phyloP scores from a whole-genome alignment of 2,329 filamentous ascomycete species.

The Macrophomina phaseolina region DNA sequence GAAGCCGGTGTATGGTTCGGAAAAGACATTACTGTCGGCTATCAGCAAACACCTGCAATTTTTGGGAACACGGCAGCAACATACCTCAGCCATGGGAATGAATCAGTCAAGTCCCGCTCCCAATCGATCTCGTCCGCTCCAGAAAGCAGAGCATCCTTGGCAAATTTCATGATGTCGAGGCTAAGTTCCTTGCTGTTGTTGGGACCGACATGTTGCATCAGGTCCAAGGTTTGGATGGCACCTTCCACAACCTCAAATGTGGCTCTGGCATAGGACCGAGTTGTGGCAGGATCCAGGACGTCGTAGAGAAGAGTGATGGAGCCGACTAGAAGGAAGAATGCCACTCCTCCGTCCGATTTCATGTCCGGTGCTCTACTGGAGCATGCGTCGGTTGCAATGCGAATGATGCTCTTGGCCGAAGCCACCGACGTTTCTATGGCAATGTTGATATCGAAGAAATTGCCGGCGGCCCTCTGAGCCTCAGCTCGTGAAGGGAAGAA shows the following conservation, averaged over 20 bases:
- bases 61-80: not conserved
- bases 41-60: not conserved
- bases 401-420: not conserved
- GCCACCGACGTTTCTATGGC: not conserved
- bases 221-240: not conserved
- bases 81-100: conserved; percentile 9
- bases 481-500: not conserved
- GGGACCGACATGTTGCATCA: conserved; percentile 8
- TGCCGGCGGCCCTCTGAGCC: not conserved
- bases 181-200: conserved; percentile 5
- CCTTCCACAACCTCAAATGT: conserved; percentile 9
- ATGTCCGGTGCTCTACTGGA: not conserved
- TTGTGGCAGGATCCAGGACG: not conserved
- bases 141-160: conserved; percentile 1
- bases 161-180: conserved; percentile 16
- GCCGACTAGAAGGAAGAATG: not conserved
- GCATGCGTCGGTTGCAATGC: not conserved
- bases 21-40: not conserved
- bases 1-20: not conserved
- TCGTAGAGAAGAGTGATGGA: conserved; percentile 7
- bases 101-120: not conserved
- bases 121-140: not conserved
- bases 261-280: not conserved
- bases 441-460: not conserved
- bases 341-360: not conserved